These are phyloP conservation scores for Spinellus fusiger DNA, from an alignment of 192 early-diverging fungal genomes.

Conservation along the genomic window DNA sequence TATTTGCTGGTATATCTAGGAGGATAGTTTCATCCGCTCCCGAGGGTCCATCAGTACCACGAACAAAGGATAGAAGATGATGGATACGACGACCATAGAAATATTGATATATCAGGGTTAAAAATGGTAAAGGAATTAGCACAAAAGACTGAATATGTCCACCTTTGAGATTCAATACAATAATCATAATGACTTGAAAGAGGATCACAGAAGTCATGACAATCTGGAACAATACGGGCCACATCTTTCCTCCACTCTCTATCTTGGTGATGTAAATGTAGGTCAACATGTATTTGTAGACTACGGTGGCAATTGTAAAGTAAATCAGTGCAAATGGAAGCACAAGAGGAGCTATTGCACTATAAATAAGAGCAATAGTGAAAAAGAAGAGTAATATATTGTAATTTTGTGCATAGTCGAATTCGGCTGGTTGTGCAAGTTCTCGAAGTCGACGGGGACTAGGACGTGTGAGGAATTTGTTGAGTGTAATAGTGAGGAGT, in stretches of 20 bases:
- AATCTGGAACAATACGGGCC: conserved; percentile 64
- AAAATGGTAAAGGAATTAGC: conserved; percentile 57
- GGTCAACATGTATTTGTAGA: conserved; percentile 71
- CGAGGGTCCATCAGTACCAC: conserved; percentile 26
- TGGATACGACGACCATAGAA: conserved; percentile 36
- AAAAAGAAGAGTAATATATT: conserved; percentile 65
- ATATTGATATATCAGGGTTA: conserved; percentile 49
- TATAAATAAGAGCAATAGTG: conserved; percentile 67
- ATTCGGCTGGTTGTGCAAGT: conserved; percentile 60
- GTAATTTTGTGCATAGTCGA: conserved; percentile 68
- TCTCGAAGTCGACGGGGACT: conserved; percentile 65
- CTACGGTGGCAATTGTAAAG: conserved; percentile 58
- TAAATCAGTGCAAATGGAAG: conserved; percentile 61
- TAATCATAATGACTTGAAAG: conserved; percentile 64
- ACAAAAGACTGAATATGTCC: conserved; percentile 39
- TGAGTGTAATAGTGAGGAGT: conserved; percentile 36
- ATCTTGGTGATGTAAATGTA: conserved; percentile 67
- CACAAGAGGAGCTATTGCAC: conserved; percentile 63
- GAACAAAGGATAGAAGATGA: conserved; percentile 4
- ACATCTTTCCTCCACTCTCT: conserved; percentile 69
- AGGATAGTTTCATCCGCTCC: conserved; percentile 32
- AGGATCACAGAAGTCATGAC: conserved; percentile 55
- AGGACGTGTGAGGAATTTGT: conserved; percentile 52
- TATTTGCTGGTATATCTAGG: neutral
- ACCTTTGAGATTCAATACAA: conserved; percentile 47